Conservation (phyloP, 331 rosid genomes). For the Prunus yedoensis region DNA sequence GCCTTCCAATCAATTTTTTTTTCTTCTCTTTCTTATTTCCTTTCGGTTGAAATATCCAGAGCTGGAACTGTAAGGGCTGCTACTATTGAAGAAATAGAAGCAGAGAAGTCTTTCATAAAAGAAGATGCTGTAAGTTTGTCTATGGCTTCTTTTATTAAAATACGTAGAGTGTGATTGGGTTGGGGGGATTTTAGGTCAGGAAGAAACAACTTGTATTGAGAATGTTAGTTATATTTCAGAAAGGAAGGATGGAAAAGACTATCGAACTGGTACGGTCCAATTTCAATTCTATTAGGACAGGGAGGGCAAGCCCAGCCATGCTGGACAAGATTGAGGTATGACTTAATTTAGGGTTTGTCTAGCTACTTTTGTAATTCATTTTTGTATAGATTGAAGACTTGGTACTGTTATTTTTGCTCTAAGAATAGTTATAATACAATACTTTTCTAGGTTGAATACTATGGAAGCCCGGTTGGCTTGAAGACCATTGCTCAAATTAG, state of each 20-base stretch:
- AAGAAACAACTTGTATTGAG: not conserved
- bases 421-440: constrained; percentile 21
- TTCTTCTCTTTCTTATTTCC: not conserved
- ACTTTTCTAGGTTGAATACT: constrained; percentile 84
- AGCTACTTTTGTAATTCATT: not conserved
- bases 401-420: not conserved
- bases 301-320: constrained; percentile 83
- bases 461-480: constrained; percentile 90
- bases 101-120: constrained; percentile 72
- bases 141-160: not conserved
- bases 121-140: constrained; percentile 67
- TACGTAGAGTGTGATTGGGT: not conserved
- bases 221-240: constrained; percentile 38
- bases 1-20: not conserved
- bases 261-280: constrained; percentile 63
- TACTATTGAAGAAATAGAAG: constrained; percentile 93
- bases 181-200: not conserved
- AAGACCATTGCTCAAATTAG: constrained; percentile 96
- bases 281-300: constrained; percentile 90
- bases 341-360: constrained; percentile 9
- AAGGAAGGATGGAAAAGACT: constrained; percentile 83
- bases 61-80: constrained; percentile 64
- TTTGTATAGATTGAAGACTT: not conserved
- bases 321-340: constrained; percentile 91
- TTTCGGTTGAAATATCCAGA: constrained; percentile 32